These are phyloP conservation scores for Talaromyces liani DNA, from an alignment of 495 filamentous ascomycete species.

Conservation along the genomic window DNA sequence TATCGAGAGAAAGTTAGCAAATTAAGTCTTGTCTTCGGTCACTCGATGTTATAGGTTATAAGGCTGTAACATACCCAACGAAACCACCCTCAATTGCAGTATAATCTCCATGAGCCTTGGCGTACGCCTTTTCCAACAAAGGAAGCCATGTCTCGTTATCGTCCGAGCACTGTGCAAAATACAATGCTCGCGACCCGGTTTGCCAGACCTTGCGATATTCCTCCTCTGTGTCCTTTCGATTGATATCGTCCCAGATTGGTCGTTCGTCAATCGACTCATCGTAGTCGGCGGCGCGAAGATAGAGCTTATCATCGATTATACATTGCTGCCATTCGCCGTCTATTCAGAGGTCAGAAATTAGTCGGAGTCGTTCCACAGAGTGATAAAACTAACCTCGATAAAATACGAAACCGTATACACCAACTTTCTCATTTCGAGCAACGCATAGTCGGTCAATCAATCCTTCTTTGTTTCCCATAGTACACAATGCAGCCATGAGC, in stretches of 20 bases:
- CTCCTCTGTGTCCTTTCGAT: conserved; percentile 65
- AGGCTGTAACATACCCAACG: conserved; percentile 55
- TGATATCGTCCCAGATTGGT: conserved; percentile 61
- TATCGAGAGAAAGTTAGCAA: conserved; percentile 12
- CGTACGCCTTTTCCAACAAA: conserved; percentile 90
- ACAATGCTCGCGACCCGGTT: conserved; percentile 67
- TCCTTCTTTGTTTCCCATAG: conserved; percentile 70
- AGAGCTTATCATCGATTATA: conserved; percentile 83
- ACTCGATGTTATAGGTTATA: neutral
- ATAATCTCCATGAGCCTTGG: conserved; percentile 89
- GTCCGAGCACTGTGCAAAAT: conserved; percentile 80
- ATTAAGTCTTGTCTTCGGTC: neutral
- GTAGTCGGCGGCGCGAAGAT: conserved; percentile 75
- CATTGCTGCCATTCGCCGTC: conserved; percentile 91
- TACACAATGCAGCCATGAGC: conserved; percentile 82
- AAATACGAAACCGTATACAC: conserved; percentile 94
- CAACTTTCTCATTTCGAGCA: conserved; percentile 67
- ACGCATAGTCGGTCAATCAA: conserved; percentile 81
- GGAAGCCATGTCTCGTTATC: conserved; percentile 93
- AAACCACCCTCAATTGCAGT: conserved; percentile 77
- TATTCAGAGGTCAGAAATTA: conserved; percentile 14
- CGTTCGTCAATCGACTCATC: conserved; percentile 64
- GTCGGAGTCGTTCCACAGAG: neutral
- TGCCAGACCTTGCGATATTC: conserved; percentile 71
- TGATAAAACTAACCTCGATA: conserved; percentile 52